phyloP scores from a whole-genome alignment of 2,329 filamentous ascomycete genomes.

The Plectosphaerella plurivora region DNA sequence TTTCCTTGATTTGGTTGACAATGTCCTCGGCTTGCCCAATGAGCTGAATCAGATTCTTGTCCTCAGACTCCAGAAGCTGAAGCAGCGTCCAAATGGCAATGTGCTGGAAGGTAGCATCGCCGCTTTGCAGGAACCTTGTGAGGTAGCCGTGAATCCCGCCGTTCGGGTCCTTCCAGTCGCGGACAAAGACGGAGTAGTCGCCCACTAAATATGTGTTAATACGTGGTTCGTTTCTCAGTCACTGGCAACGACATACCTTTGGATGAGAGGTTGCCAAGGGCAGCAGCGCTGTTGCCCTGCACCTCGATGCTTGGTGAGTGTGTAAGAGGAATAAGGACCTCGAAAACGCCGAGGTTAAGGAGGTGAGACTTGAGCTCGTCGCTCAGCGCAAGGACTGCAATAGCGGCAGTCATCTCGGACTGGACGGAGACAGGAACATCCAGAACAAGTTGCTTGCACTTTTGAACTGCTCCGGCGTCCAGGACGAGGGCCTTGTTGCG shows the following conservation, averaged over 20 bases:
- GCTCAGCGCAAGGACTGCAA: constrained; percentile 90
- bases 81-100: constrained; percentile 98
- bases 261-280: constrained; percentile 90
- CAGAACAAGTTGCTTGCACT: constrained; percentile 95
- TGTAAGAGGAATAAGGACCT: constrained; percentile 91
- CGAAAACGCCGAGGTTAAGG: constrained; percentile 88
- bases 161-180: constrained; percentile 87
- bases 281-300: constrained; percentile 95
- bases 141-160: constrained; percentile 96
- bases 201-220: constrained; percentile 57
- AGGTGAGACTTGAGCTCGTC: constrained; percentile 93
- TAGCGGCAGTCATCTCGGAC: constrained; percentile 99
- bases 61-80: constrained; percentile 92
- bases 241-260: constrained; percentile 64
- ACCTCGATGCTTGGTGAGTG: constrained; percentile 96
- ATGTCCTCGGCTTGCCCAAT: constrained; percentile 90
- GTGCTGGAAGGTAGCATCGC: constrained; percentile 96
- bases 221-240: background rate
- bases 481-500: constrained; percentile 97
- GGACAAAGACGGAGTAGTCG: constrained; percentile 93
- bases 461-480: constrained; percentile 93
- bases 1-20: constrained; percentile 84
- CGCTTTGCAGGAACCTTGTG: constrained; percentile 85
- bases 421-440: constrained; percentile 92
- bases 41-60: constrained; percentile 79